Evolutionary conservation across 306 rosid species (phyloP), one percentile per base, ranked within the genome.

Genomic region (Cucurbita ficifolia): DNA sequence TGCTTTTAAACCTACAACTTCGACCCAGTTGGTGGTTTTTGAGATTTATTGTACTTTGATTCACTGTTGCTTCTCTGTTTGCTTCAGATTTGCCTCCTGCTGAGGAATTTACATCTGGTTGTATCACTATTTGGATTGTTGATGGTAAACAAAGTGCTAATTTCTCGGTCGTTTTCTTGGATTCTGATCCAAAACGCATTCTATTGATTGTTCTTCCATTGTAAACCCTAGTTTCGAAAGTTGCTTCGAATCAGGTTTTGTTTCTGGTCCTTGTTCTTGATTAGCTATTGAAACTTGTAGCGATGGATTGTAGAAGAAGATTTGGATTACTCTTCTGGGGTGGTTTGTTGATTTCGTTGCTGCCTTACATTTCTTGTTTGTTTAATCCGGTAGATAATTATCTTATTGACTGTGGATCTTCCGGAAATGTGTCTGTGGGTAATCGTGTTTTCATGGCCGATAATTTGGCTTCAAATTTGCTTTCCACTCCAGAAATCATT

Each of bases 381-480:
- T 91, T 86, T 76, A 78, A 74, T 76, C 90, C 96, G 21, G 21
- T 56, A 13, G 96, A 92, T 76, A 85, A 82, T 78, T 89, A 89
- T 80, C 90, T 84, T 62, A 88, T 92, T 82, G 89, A 88, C n/a
- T 92, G 97, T 88, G 97, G 92, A 68, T 79, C 97, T 35, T 2
- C 78, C 35, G 0, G 54, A 14, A 81, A 38, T 83, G 83, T 90
- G 75, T 36, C 83, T 6, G 86, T 86, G 10, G 92, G 83, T 76
- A 21, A n/a, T 45, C 83, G 88, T 24, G 86, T 86, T 70, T 92
- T 85, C 79, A 36, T 86, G 10, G 75, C 96, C 0, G 96, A 89
- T 84, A 85, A 46, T 22, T 87, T 82, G 72, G 84, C 77, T 29
- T 78, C 84, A 39, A 84, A 85, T 24, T 76, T 83, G 2, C 87